These are phyloP conservation scores for Nymphaea colorata DNA, from an alignment of 164 flowering plant genomes.

Conservation along the genomic window DNA sequence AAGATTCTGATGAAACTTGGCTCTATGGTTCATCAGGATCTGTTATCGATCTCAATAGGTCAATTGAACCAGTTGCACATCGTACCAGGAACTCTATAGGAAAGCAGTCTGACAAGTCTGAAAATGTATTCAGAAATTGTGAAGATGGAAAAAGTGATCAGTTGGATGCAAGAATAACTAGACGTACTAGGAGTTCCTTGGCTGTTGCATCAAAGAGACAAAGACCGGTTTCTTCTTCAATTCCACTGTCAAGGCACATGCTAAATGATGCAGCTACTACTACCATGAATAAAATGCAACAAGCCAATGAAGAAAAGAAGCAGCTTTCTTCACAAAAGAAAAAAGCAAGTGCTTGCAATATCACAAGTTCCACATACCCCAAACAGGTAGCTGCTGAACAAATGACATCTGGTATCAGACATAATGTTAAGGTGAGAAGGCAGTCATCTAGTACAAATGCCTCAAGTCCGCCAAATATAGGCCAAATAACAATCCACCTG, in stretches of 20 bases:
- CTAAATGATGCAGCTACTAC: neutral
- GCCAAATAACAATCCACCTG: neutral
- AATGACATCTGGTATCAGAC: neutral
- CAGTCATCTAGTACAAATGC: neutral
- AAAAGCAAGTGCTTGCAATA: neutral
- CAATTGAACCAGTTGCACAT: conserved; percentile 27
- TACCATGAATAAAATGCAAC: no score
- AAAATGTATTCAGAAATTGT: neutral
- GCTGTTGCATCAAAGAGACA: neutral
- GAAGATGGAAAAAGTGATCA: neutral
- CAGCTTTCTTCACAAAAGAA: neutral
- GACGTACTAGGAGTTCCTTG: neutral
- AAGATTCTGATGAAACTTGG: neutral
- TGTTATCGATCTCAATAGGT: neutral
- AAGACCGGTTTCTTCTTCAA: neutral
- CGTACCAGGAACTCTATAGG: conserved; percentile 27
- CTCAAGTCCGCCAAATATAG: neutral
- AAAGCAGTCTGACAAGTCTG: neutral
- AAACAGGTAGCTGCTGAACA: neutral
- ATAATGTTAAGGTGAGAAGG: neutral
- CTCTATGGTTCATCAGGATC: neutral
- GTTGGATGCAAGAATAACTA: neutral
- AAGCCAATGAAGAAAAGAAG: neutral
- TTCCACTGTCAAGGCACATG: neutral
- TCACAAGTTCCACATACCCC: neutral